These are phyloP conservation scores for Leccinum longicurvipes DNA, from an alignment of 768 basidiomycete genomes.

Conservation along the genomic window DNA sequence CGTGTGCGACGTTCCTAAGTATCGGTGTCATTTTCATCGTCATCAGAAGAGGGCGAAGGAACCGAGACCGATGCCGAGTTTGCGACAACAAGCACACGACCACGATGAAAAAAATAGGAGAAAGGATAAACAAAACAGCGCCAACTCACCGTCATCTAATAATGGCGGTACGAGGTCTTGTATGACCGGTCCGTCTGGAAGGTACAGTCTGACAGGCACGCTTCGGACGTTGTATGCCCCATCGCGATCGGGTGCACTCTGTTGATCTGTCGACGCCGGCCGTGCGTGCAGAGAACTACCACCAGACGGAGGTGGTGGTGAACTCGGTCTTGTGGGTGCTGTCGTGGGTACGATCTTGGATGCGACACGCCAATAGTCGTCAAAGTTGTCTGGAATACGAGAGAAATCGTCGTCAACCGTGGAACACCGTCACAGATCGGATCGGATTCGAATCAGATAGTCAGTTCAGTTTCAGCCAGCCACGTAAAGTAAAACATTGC, in stretches of 20 bases:
- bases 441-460: neutral
- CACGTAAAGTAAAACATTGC: too few relatives aligned
- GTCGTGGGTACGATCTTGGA: conserved; percentile 89
- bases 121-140: neutral
- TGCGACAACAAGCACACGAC: neutral
- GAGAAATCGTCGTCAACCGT: conserved; percentile 8
- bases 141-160: conserved; percentile 64
- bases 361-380: conserved; percentile 91
- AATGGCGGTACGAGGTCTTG: conserved; percentile 87
- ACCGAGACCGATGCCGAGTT: neutral
- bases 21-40: neutral
- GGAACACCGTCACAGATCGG: neutral
- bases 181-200: conserved; percentile 86
- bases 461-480: neutral
- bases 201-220: conserved; percentile 84
- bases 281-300: conserved; percentile 62
- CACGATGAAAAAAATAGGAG: neutral
- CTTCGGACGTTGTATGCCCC: conserved; percentile 85
- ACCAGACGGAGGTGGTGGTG: conserved; percentile 45
- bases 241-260: conserved; percentile 59
- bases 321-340: conserved; percentile 54
- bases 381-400: conserved; percentile 77
- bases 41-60: neutral
- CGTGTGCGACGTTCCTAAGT: conserved; percentile 68
- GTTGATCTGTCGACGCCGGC: conserved; percentile 61